Conservation (phyloP, 2,329 filamentous ascomycete species). For the Aspergillus brasiliensis region DNA sequence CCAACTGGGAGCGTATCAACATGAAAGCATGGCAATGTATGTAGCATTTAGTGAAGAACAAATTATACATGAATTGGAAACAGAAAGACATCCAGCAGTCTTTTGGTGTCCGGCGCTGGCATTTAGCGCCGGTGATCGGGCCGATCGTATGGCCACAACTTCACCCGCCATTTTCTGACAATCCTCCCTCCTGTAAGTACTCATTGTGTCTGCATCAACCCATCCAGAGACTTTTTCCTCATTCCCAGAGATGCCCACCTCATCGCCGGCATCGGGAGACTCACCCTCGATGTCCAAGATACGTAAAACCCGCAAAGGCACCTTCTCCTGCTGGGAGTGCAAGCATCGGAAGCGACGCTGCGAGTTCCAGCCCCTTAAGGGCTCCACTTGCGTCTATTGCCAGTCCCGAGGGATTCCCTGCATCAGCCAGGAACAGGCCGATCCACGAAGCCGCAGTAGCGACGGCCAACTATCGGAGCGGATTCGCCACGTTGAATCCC, state of each 20-base stretch:
- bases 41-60: too few species aligned
- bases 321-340: slow-evolving; percentile 13
- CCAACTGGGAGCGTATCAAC: too few species aligned
- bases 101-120: too few species aligned
- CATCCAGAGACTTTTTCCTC: neutral
- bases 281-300: neutral
- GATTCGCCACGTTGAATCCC: neutral
- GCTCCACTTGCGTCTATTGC: slow-evolving; percentile 1
- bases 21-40: too few species aligned
- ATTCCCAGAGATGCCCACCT: neutral
- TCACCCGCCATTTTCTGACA: too few species aligned
- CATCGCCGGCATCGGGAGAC: neutral
- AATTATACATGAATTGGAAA: too few species aligned
- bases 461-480: neutral
- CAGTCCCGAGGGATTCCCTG: neutral
- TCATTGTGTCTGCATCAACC: too few species aligned
- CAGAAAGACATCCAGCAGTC: too few species aligned
- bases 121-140: too few species aligned
- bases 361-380: neutral
- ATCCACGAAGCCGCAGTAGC: neutral
- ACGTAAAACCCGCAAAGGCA: slow-evolving; percentile 8
- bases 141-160: too few species aligned
- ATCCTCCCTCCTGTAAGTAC: too few species aligned
- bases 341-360: slow-evolving; percentile 11
- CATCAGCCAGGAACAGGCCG: slow-evolving; percentile 5